Evolutionary conservation across 2,329 filamentous ascomycete genomes (phyloP), one percentile per base, ranked within the genome.

Genomic region (Aulographum hederae): DNA sequence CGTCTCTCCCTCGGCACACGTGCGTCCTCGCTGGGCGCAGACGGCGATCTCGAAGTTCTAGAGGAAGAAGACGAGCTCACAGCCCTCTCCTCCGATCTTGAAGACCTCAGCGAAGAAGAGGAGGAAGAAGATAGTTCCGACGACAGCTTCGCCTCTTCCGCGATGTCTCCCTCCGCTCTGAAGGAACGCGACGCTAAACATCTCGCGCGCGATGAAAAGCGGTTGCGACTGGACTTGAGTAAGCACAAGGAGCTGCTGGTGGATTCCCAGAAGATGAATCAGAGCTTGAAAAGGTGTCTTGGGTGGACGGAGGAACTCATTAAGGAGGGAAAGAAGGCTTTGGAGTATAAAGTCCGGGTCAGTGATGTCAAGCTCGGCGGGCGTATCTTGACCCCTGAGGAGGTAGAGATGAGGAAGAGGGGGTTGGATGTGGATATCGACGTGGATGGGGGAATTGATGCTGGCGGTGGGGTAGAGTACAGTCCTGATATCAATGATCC

Each of bases 191-290:
- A 59, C 34, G 54, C 58, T 20, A 58, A 57, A 17, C 62, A 79
- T 38, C 66, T 73, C n/a, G 66, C 70, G 30, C 68, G 69, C 32
- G 86, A 95, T 40, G 82, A 93, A 48, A 76, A 76, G 41, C 71
- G 81, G 18, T 61, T 95, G n/a, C 70, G 78, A 42, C 64, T 84
- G 4, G 89, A 98, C 51, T 64, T 98, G 1, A 68, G 74, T 3
- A 86, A 85, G 47, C 89, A 98, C 50, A 80, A 84, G 41, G 78
- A 93, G 46, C 61, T 95, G 1, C 67, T 98, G 6, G 61, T 84
- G 25, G 85, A 93, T 49, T 89, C 78, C 41, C 84, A 94, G 46
- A 91, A 84, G 57, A 84, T 95, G 63, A 95, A 94, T 48, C 80
- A 91, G 50, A 92, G 80, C 50, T 67, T 98, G 28, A 91, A 82